Conservation (phyloP, 495 filamentous ascomycete genomes). For the Pseudomonodictys pantanalensis region DNA sequence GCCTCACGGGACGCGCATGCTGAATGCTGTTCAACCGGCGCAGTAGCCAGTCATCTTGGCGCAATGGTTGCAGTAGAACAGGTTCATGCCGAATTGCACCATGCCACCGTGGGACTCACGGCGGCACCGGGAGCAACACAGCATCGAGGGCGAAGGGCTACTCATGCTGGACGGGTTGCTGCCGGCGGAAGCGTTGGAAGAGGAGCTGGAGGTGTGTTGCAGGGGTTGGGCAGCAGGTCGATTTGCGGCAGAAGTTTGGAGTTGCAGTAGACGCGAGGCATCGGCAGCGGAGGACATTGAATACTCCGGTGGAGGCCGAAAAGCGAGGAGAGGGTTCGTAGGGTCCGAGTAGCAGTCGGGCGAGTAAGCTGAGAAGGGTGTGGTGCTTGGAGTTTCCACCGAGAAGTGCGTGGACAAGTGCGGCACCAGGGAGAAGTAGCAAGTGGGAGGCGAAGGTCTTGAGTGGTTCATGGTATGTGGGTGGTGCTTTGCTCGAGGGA, state of each 20-base stretch:
- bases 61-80: constrained; percentile 35
- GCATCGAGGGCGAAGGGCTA: constrained; percentile 1
- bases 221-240: constrained; percentile 20
- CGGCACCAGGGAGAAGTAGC: constrained; percentile 26
- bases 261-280: too few relatives aligned
- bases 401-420: constrained; percentile 4
- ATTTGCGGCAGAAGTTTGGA: constrained; percentile 33
- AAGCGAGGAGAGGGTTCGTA: constrained; percentile 24
- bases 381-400: constrained; percentile 17
- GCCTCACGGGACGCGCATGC: background rate
- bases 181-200: constrained; percentile 2
- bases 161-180: background rate
- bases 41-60: constrained; percentile 33
- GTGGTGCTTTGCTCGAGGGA: background rate
- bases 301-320: background rate
- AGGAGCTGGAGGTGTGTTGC: constrained; percentile 6
- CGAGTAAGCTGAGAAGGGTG: background rate
- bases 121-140: constrained; percentile 34
- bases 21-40: background rate
- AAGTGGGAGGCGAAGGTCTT: background rate
- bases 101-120: constrained; percentile 16
- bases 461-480: constrained; percentile 2
- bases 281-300: constrained; percentile 14
- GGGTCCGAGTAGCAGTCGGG: constrained; percentile 18
- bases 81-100: constrained; percentile 32